Evolutionary conservation across 148 eudicot species (phyloP).

Genomic region (Linanthus parryae): DNA sequence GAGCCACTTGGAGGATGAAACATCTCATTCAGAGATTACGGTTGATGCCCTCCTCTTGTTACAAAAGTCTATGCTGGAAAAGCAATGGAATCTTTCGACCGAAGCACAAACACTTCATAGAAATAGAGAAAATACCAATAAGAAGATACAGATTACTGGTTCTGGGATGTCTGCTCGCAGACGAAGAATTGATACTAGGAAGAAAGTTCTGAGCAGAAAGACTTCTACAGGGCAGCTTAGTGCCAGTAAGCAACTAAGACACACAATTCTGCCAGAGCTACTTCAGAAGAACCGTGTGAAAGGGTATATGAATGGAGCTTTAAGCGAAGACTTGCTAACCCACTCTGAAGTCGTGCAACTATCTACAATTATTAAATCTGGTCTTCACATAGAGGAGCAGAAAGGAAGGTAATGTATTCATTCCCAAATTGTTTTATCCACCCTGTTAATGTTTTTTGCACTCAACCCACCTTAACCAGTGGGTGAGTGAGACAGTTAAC

Average conservation of each 20-base stretch:
- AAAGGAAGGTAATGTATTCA: constrained; percentile 50
- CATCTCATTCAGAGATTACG: constrained; percentile 30
- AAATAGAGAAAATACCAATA: constrained; percentile 18
- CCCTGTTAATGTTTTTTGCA: too few species aligned
- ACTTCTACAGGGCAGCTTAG: constrained; percentile 17
- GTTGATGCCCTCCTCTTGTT: constrained; percentile 74
- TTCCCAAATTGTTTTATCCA: not conserved
- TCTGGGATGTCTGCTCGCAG: constrained; percentile 71
- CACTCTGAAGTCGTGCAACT: constrained; percentile 76
- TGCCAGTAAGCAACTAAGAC: constrained; percentile 23
- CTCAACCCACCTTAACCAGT: too few species aligned
- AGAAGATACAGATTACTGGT: constrained; percentile 35
- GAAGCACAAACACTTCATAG: constrained; percentile 18
- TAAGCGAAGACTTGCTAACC: constrained; percentile 51
- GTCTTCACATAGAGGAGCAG: constrained; percentile 63
- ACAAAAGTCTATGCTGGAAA: constrained; percentile 82
- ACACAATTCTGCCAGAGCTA: constrained; percentile 56
- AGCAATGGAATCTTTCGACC: constrained; percentile 78
- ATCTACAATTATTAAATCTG: constrained; percentile 61
- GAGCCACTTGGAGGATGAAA: constrained; percentile 31
- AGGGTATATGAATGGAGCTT: constrained; percentile 79
- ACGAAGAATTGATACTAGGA: constrained; percentile 55
- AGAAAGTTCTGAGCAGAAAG: constrained; percentile 22
- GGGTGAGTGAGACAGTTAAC: too few species aligned
- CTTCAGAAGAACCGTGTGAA: constrained; percentile 47